These are phyloP conservation scores for Gnetum montanum DNA, from an alignment of 75 land plant genomes.

Conservation along the genomic window DNA sequence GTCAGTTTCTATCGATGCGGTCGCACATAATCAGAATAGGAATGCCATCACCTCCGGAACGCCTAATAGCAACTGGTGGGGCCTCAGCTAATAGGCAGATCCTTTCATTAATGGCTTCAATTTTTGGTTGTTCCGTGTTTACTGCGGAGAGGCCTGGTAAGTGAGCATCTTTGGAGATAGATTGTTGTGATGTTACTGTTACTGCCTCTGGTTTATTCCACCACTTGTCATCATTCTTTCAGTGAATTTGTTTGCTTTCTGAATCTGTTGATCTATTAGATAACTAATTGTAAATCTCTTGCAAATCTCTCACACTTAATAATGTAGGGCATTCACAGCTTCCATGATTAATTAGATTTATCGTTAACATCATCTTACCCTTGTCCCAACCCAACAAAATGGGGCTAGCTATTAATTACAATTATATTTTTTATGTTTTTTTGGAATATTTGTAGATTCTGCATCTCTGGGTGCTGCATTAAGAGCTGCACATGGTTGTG, in stretches of 20 bases:
- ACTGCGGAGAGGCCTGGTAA: constrained; percentile 83
- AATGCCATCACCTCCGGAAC: constrained; percentile 87
- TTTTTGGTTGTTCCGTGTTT: constrained; percentile 86
- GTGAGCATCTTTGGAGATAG: background rate
- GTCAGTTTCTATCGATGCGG: constrained; percentile 90
- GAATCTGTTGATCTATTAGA: too few species aligned
- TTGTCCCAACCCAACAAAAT: too few species aligned
- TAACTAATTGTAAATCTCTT: too few species aligned
- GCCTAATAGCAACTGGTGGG: constrained; percentile 96
- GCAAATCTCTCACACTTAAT: too few species aligned
- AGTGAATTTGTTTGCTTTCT: too few species aligned
- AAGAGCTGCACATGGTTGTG: constrained; percentile 94
- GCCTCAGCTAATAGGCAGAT: constrained; percentile 79
- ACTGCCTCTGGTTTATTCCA: too few species aligned
- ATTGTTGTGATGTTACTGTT: too few species aligned
- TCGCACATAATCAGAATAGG: constrained; percentile 78
- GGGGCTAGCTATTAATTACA: background rate
- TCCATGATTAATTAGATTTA: too few species aligned
- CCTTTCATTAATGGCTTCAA: constrained; percentile 48
- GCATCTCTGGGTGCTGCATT: constrained; percentile 94
- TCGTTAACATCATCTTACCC: too few species aligned
- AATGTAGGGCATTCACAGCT: too few species aligned
- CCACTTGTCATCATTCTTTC: too few species aligned
- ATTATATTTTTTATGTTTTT: background rate
- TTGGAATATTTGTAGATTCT: constrained; percentile 64